Conservation (phyloP, 1,139 yeast species). For the Protomyces gravidus region DNA sequence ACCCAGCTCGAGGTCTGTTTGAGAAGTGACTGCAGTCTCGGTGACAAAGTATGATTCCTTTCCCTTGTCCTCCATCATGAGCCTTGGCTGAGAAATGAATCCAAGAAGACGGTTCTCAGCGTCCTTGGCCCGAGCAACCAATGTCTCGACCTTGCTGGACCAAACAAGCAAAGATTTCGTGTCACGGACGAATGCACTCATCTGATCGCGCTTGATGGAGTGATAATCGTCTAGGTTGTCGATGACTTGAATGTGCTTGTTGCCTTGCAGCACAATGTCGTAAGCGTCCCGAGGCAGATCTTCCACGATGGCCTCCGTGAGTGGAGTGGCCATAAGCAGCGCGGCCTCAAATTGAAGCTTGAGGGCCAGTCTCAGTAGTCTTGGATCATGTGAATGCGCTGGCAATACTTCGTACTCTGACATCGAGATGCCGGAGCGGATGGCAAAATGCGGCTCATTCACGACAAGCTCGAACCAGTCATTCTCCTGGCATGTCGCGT, state of each 20-base stretch:
- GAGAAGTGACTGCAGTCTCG: background rate
- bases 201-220: slow-evolving; percentile 30
- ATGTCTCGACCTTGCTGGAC: slow-evolving; percentile 21
- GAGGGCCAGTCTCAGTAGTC: background rate
- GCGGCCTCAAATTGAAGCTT: slow-evolving; percentile 28
- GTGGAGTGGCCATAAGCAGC: slow-evolving; percentile 28
- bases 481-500: slow-evolving; percentile 27
- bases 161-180: slow-evolving; percentile 30
- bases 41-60: background rate
- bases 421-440: slow-evolving; percentile 20
- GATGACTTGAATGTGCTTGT: slow-evolving; percentile 31
- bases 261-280: slow-evolving; percentile 29
- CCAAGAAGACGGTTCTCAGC: slow-evolving; percentile 1
- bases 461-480: slow-evolving; percentile 30
- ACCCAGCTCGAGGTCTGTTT: background rate
- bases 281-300: slow-evolving; percentile 18
- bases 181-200: slow-evolving; percentile 30
- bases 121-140: slow-evolving; percentile 20
- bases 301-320: slow-evolving; percentile 28
- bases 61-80: background rate
- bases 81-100: background rate
- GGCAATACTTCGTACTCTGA: slow-evolving; percentile 9
- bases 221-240: slow-evolving; percentile 29
- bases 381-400: background rate
- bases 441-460: slow-evolving; percentile 14